Evolutionary conservation across 83 land plant genomes (phyloP).

Genomic region (Thuja plicata): DNA sequence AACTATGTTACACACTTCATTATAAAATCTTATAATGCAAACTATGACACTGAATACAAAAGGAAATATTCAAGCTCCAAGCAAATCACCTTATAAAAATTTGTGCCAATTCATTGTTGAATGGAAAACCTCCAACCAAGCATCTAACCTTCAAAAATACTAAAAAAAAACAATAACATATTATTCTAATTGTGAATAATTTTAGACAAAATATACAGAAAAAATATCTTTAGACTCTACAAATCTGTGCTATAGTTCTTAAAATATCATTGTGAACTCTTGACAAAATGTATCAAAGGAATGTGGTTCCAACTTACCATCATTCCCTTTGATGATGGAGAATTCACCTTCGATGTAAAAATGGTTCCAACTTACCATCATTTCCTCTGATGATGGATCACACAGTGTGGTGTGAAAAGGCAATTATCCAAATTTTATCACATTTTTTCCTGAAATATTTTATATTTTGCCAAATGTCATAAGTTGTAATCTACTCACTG

Average conservation of each 20-base stretch:
- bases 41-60: not conserved
- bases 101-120: conserved; percentile 75
- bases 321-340: no score
- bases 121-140: conserved; percentile 79
- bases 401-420: no score
- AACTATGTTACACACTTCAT: not conserved
- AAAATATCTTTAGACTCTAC: not conserved
- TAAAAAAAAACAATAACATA: conserved; percentile 26
- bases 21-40: not conserved
- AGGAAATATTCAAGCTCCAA: not conserved
- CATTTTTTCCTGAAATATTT: no score
- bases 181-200: not conserved
- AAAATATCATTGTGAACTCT: no score
- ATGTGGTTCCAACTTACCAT: no score
- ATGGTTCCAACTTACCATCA: no score
- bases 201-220: not conserved
- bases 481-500: no score
- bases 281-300: no score
- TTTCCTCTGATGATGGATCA: no score
- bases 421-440: no score
- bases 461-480: no score
- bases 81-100: conserved; percentile 75
- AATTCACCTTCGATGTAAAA: no score
- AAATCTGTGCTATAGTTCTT: not conserved
- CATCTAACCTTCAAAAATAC: conserved; percentile 94